phyloP scores from a whole-genome alignment of 2,329 filamentous ascomycete genomes.

The Ophiostoma piceae region DNA sequence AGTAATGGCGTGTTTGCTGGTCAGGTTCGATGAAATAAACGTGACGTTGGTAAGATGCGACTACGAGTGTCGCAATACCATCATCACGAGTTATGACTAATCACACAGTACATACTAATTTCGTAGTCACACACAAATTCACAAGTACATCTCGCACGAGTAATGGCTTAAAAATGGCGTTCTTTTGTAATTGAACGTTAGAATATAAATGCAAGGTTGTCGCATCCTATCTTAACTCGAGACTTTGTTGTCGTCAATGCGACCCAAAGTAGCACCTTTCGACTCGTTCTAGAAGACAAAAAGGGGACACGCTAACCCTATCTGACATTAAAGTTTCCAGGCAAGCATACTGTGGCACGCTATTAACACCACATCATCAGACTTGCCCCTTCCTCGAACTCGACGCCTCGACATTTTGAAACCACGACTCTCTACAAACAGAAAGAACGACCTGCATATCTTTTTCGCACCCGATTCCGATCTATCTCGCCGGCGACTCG shows the following conservation, averaged over 20 bases:
- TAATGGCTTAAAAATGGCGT: no score
- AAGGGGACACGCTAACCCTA: not conserved
- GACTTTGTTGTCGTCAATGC: not conserved
- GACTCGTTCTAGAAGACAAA: not conserved
- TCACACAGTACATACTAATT: not conserved
- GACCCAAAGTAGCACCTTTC: not conserved
- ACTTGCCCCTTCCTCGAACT: not conserved
- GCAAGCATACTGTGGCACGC: not conserved
- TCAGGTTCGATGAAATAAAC: no score
- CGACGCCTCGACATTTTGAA: not conserved
- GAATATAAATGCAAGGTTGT: not conserved
- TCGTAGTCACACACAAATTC: not conserved
- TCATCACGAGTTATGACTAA: not conserved
- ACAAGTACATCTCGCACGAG: no score
- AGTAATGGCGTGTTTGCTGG: no score
- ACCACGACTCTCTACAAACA: not conserved
- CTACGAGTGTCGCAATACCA: not conserved
- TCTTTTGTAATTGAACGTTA: no score
- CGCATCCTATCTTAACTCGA: not conserved
- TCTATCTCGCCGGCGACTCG: not conserved
- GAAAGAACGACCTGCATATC: not conserved
- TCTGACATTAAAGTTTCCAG: conserved; percentile 1
- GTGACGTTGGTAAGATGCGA: no score
- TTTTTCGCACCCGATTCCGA: not conserved
- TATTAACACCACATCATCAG: not conserved